Base-by-base conservation (phyloP, 352 stramenopile genomes). In the Phytophthora pluvialis region DNA sequence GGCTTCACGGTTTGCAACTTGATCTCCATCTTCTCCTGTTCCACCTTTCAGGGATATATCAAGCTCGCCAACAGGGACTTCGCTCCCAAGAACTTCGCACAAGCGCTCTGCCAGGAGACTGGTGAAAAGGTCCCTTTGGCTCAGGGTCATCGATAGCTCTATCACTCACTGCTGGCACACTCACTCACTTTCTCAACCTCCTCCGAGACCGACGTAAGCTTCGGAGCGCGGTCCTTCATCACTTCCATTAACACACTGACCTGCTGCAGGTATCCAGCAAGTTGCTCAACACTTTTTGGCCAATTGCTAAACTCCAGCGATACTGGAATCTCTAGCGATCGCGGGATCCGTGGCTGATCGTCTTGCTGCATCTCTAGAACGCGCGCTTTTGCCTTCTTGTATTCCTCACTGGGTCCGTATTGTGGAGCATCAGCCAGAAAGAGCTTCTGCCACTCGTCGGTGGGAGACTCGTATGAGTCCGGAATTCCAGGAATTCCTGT, bases 241-340 rank as follows among this genome's bases (percentile, higher is more conserved):
- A 15, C 28, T 16, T 38, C 13, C 5, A 67, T 55, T 35, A 67
- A 55, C 2, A 26, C 39, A 9, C 16, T 25, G 3, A 67, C 3
- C 5, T 56, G 26, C 15, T 45, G 15, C n/a, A 67, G 18, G 28
- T 56, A 11, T 11, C 9, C 50, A n/a, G 33, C 59, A 56, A 61
- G 35, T 50, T 56, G 1, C 4, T 67, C 49, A 18, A 26, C 50
- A n/a, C 25, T 48, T n/a, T 61, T 29, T 21, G 59, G 21, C 12
- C 18, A 67, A n/a, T 21, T 38, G 13, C 4, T 35, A 13, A 46
- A 39, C 13, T 67, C 49, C 10, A 67, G 59, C 12, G 59, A 61
- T 5, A 67, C 28, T 5, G 59, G 49, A 25, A 67, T 67, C 40
- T 67, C 49, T 12, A 67, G 7, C 4, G 36, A 45, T 12, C 32